Evolutionary conservation across 768 basidiomycete genomes (phyloP).

Genomic region (Leccinellum albellum): DNA sequence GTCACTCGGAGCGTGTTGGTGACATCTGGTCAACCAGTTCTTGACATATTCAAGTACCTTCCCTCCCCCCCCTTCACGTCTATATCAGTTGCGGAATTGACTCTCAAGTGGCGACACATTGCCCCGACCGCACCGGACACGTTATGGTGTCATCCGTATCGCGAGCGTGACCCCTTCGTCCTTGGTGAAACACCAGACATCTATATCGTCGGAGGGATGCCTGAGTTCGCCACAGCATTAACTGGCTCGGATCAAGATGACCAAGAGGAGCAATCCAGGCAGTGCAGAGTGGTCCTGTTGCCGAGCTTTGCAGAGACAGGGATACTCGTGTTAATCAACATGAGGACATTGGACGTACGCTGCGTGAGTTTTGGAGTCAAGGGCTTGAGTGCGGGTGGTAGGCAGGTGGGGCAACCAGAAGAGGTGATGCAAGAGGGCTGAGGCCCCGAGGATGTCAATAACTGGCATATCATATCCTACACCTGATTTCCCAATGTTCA

Average conservation of each 20-base stretch:
- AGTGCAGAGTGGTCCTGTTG: constrained; percentile 73
- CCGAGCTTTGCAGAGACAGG: constrained; percentile 82
- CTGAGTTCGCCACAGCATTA: constrained; percentile 71
- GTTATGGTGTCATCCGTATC: constrained; percentile 96
- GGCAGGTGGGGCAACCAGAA: constrained; percentile 2
- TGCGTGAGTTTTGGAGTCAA: constrained; percentile 53
- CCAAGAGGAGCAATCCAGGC: constrained; percentile 28
- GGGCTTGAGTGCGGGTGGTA: constrained; percentile 28
- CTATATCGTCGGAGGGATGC: constrained; percentile 91
- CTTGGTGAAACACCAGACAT: constrained; percentile 82
- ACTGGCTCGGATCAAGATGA: constrained; percentile 40
- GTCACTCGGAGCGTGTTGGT: constrained; percentile 62
- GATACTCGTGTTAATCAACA: constrained; percentile 71
- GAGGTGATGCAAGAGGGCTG: constrained; percentile 26
- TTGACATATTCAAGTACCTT: constrained; percentile 95
- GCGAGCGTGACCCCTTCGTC: constrained; percentile 84
- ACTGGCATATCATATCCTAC: neutral
- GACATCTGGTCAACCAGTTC: constrained; percentile 89
- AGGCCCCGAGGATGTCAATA: constrained; percentile 5
- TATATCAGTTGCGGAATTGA: constrained; percentile 69
- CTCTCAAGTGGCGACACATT: constrained; percentile 90
- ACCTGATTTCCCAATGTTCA: neutral
- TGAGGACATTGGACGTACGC: constrained; percentile 69
- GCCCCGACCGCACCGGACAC: constrained; percentile 99
- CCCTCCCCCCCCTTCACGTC: constrained; percentile 66